Conservation (phyloP, 495 filamentous ascomycete genomes). For the Podospora fimiseda region DNA sequence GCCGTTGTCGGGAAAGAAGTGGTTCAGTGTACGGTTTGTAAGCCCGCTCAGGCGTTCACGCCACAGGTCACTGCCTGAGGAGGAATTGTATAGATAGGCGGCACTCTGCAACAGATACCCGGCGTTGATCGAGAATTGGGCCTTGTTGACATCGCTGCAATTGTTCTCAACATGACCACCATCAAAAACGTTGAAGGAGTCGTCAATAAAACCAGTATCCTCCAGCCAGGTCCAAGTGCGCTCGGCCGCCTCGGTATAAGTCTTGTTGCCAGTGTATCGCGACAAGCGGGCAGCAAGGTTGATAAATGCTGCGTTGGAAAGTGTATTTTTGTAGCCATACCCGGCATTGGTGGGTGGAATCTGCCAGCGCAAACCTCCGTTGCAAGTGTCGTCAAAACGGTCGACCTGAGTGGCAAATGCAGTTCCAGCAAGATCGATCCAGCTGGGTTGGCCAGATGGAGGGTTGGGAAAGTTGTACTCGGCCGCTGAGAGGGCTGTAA, state of each 20-base stretch:
- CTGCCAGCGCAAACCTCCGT: slow-evolving; percentile 73
- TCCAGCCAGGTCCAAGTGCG: slow-evolving; percentile 66
- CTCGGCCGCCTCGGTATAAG: slow-evolving; percentile 70
- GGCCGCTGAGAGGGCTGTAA: slow-evolving; percentile 66
- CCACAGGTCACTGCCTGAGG: slow-evolving; percentile 37
- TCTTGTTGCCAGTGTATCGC: slow-evolving; percentile 67
- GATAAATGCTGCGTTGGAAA: slow-evolving; percentile 61
- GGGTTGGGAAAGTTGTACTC: slow-evolving; percentile 67
- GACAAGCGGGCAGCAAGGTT: slow-evolving; percentile 71
- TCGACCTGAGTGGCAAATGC: slow-evolving; percentile 65
- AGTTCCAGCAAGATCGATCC: slow-evolving; percentile 66
- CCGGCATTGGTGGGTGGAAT: slow-evolving; percentile 66
- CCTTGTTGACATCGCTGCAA: slow-evolving; percentile 54
- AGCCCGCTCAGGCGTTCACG: slow-evolving; percentile 51
- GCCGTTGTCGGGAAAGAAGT: slow-evolving; percentile 43
- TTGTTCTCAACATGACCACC: slow-evolving; percentile 58
- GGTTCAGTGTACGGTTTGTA: slow-evolving; percentile 50
- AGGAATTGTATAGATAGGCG: slow-evolving; percentile 69
- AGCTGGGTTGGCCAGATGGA: slow-evolving; percentile 52
- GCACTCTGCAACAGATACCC: slow-evolving; percentile 66
- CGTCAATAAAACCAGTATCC: slow-evolving; percentile 55
- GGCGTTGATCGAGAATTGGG: slow-evolving; percentile 70
- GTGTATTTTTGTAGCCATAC: slow-evolving; percentile 77
- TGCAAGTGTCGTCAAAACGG: slow-evolving; percentile 54
- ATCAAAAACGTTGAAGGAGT: slow-evolving; percentile 57